phyloP scores from a whole-genome alignment of 352 stramenopile genomes.

The Blastocystis hominis region DNA sequence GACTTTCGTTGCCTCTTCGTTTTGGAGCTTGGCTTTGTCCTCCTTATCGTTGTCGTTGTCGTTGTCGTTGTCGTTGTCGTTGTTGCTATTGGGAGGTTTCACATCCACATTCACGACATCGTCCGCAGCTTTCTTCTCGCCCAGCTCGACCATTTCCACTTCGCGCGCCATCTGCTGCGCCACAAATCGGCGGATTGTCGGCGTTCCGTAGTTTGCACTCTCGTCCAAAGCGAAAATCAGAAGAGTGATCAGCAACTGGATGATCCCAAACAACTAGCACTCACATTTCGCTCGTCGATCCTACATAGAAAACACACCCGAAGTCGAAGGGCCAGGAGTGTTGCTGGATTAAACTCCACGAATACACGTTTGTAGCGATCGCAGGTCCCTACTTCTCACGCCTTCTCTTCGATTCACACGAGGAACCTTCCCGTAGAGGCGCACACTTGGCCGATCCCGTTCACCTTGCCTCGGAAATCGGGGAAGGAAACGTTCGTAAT shows the following conservation, averaged over 20 bases:
- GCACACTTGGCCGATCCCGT: conserved; percentile 55
- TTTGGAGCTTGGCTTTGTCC: not conserved
- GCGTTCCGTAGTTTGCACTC: not conserved
- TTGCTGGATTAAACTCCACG: not conserved
- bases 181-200: conserved; percentile 18
- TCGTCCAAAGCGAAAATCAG: conserved; percentile 9
- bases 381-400: conserved; percentile 27
- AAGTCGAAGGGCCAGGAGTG: conserved; percentile 45
- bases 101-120: not conserved
- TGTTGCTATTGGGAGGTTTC: not conserved
- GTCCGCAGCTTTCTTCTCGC: not conserved
- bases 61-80: not conserved
- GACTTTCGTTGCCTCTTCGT: not conserved
- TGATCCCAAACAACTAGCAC: conserved; percentile 2
- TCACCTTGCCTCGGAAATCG: conserved; percentile 54
- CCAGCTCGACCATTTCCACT: not conserved
- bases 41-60: not conserved
- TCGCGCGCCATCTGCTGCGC: not conserved
- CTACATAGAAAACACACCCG: conserved; percentile 38
- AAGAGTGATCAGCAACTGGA: not conserved
- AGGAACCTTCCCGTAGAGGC: conserved; percentile 42
- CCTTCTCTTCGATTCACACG: not conserved
- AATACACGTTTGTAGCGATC: conserved; percentile 50
- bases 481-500: conserved; percentile 38
- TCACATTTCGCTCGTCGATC: not conserved